A percentile compares a stretch with the other conserved stretches of the same genome.
Conservation (phyloP, 2,329 filamentous ascomycete species). For the Paracorniculantispora psalliotae region DNA sequence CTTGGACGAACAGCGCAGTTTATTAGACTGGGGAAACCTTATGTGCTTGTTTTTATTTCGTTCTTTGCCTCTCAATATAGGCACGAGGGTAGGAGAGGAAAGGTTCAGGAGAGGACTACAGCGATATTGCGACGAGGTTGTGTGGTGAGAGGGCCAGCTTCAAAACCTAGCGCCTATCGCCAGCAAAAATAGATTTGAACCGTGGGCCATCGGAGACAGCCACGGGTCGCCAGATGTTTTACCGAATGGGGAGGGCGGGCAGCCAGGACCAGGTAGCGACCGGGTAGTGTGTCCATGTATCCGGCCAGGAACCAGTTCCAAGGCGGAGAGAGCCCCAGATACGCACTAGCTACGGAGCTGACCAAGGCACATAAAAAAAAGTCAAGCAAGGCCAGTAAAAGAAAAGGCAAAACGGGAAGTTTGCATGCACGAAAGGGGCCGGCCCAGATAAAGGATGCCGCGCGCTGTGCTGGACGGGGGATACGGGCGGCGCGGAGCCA, state of each 20-base stretch:
- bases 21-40: neutral
- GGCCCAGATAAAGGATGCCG: neutral
- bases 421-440: neutral
- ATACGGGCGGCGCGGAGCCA: neutral
- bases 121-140: too few relatives aligned
- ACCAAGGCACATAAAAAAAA: neutral
- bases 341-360: neutral
- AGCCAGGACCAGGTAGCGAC: neutral
- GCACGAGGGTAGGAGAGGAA: neutral
- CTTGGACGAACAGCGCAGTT: neutral
- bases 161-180: too few relatives aligned
- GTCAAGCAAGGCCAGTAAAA: neutral
- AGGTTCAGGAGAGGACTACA: neutral
- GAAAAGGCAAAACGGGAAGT: neutral
- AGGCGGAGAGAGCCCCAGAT: neutral
- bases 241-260: neutral
- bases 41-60: too few relatives aligned
- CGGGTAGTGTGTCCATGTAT: too few relatives aligned
- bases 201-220: neutral
- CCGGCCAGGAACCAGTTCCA: too few relatives aligned
- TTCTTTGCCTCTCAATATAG: neutral
- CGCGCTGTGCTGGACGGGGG: neutral
- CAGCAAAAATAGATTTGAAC: neutral
- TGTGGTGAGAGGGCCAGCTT: too few relatives aligned
- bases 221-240: neutral